Percentiles rank a stretch among this genome's conserved stretches.
These are phyloP conservation scores for Paramecium caudatum DNA, from an alignment of 73 alveolate species.

Conservation along the genomic window DNA sequence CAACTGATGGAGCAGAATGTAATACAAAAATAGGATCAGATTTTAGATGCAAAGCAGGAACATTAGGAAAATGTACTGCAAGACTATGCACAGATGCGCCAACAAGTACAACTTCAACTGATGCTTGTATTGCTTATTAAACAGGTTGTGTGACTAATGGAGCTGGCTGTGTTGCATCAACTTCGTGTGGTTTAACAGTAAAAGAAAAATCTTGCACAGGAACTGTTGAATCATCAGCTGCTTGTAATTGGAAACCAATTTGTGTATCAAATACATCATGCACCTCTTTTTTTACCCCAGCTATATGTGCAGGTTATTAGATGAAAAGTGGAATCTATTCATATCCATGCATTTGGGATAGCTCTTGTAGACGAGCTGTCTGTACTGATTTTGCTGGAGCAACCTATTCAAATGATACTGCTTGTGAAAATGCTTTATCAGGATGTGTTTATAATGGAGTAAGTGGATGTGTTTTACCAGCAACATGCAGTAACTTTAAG, in stretches of 20 bases:
- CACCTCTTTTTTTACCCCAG: not conserved
- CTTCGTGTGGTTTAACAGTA: not conserved
- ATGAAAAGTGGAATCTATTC: not conserved
- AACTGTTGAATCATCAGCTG: not conserved
- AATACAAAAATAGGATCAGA: conserved; percentile 46
- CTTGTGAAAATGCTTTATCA: not conserved
- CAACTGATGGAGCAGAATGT: conserved; percentile 26
- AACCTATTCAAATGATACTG: not conserved
- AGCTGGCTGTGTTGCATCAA: conserved; percentile 37
- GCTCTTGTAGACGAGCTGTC: not conserved
- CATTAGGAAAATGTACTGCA: conserved; percentile 39
- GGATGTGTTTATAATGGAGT: conserved; percentile 48
- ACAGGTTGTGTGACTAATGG: conserved; percentile 60
- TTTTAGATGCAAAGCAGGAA: not conserved
- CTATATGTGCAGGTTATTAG: conserved; percentile 14
- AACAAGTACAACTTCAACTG: not conserved
- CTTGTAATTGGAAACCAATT: conserved; percentile 34
- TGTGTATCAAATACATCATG: conserved; percentile 43
- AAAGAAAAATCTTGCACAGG: conserved; percentile 22
- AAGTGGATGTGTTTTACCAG: conserved; percentile 4
- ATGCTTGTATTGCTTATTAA: not conserved
- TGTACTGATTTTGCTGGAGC: conserved; percentile 42
- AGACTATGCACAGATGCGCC: conserved; percentile 59
- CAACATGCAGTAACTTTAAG: not conserved
- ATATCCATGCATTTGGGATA: conserved; percentile 31